Percentiles rank a stretch among this genome's conserved stretches.
phyloP scores from a whole-genome alignment of 2,329 filamentous ascomycete genomes.

The Neospermospora avenae region DNA sequence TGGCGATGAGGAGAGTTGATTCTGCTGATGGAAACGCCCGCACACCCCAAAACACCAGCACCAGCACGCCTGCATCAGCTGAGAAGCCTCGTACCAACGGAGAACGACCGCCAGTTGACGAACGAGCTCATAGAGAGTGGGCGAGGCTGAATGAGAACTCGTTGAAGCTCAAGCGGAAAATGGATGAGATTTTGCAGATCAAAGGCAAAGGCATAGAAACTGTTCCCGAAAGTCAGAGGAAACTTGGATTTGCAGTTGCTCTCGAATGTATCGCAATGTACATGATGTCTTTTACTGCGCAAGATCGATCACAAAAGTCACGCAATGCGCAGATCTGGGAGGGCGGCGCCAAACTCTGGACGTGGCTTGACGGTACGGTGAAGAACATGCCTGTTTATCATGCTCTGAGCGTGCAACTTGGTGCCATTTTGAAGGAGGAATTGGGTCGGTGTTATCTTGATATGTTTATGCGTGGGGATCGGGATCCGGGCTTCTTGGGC shows the following conservation, averaged over 20 bases:
- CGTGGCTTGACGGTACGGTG: slow-evolving; percentile 36
- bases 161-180: slow-evolving; percentile 32
- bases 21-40: slow-evolving; percentile 39
- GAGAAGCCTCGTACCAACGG: slow-evolving; percentile 33
- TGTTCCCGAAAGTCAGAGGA: slow-evolving; percentile 23
- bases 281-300: slow-evolving; percentile 30
- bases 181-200: slow-evolving; percentile 30
- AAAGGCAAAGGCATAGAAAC: slow-evolving; percentile 20
- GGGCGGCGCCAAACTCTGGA: slow-evolving; percentile 45
- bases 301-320: slow-evolving; percentile 11
- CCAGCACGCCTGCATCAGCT: slow-evolving; percentile 31
- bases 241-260: slow-evolving; percentile 28
- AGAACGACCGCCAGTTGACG: slow-evolving; percentile 7
- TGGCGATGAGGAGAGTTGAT: slow-evolving; percentile 39
- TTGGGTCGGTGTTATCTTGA: slow-evolving; percentile 15
- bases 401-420: slow-evolving; percentile 15
- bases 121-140: slow-evolving; percentile 13
- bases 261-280: slow-evolving; percentile 32
- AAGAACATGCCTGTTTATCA: slow-evolving; percentile 28
- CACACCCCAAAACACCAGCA: slow-evolving; percentile 37
- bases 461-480: not conserved
- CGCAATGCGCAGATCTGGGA: slow-evolving; percentile 39
- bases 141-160: slow-evolving; percentile 21
- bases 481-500: slow-evolving; percentile 33
- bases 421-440: slow-evolving; percentile 21